Base-by-base conservation (phyloP, 108 stramenopile genomes). In the Cyclotella choctawhatcheeana region DNA sequence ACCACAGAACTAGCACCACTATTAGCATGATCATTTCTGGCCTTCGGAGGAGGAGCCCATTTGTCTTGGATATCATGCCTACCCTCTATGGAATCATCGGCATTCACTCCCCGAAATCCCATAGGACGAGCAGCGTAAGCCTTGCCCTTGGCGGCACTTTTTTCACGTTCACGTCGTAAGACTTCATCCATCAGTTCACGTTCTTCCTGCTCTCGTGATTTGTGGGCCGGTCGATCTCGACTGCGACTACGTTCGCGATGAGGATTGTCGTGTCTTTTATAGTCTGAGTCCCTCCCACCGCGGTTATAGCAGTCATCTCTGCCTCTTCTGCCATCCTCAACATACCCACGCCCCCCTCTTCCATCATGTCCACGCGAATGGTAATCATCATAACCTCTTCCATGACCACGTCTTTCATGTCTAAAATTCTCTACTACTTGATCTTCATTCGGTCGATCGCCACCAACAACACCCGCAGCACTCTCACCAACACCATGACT, bases 101-200 rank as follows among this genome's bases (percentile, higher is more conserved):
- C 29, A 40, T 64, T 71, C 22, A 69, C 75, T 44, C 88, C 85
- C 30, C 60, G 13, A 14, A 84, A 82, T 16, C 82, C 75, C 10
- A 74, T 50, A 0, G 85, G 88, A 25, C 81, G 73, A 64, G 80
- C 58, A 27, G 87, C 82, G 50, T 83, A 86, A 5, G 71, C 77
- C 34, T 51, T 77, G 3, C 84, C 76, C 33, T 55, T 70, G n/a
- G 89, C 77, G 18, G 86, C 83, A 24, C 69, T 87, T 54, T 79
- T 84, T 48, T 88, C 90, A 31, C 84, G 78, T 66, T 93, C 90
- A 32, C 85, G 84, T 40, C 86, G 73, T 10, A 86, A 74, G 13
- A 91, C 92, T 69, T 92, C 89, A 22, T 88, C 85, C 76, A 91
- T 84, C 58, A 90, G 74, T 64, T 87, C 84, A 33, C 60, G 71